Evolutionary conservation across 139 green algal species (phyloP).

Genomic region (Bryopsis sp.): DNA sequence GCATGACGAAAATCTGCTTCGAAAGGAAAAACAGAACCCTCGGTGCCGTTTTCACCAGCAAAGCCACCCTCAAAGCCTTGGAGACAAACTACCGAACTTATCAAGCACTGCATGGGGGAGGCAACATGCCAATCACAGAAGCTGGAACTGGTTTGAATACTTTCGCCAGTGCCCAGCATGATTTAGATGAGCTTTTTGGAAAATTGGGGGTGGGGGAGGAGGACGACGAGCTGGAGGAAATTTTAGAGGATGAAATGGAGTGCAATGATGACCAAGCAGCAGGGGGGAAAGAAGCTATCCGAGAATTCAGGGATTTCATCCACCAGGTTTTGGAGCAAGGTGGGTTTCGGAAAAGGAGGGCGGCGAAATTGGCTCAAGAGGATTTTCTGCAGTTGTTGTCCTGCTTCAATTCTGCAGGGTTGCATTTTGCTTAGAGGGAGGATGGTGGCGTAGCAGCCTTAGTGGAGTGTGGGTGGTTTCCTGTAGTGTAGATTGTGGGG

Average conservation of each 20-base stretch:
- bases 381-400: constrained; percentile 89
- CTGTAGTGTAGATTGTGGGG: too few species aligned
- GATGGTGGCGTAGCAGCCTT: too few species aligned
- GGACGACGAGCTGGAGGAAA: not conserved
- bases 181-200: constrained; percentile 11
- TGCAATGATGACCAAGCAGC: constrained; percentile 29
- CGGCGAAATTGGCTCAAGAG: constrained; percentile 90
- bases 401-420: constrained; percentile 80
- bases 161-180: not conserved
- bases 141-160: constrained; percentile 6
- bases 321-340: constrained; percentile 43
- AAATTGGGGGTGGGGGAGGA: constrained; percentile 8
- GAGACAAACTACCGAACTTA: constrained; percentile 65
- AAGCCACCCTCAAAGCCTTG: constrained; percentile 52
- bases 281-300: constrained; percentile 11
- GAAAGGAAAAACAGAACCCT: constrained; percentile 96
- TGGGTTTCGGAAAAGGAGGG: constrained; percentile 62
- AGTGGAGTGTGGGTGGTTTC: too few species aligned
- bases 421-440: constrained; percentile 87
- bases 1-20: constrained; percentile 81
- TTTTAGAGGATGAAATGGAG: constrained; percentile 26
- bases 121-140: constrained; percentile 5
- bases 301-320: constrained; percentile 71
- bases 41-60: constrained; percentile 75
- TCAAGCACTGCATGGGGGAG: constrained; percentile 31